phyloP scores from a whole-genome alignment of 345 rosid species.

The Lenwebbia sp. region DNA sequence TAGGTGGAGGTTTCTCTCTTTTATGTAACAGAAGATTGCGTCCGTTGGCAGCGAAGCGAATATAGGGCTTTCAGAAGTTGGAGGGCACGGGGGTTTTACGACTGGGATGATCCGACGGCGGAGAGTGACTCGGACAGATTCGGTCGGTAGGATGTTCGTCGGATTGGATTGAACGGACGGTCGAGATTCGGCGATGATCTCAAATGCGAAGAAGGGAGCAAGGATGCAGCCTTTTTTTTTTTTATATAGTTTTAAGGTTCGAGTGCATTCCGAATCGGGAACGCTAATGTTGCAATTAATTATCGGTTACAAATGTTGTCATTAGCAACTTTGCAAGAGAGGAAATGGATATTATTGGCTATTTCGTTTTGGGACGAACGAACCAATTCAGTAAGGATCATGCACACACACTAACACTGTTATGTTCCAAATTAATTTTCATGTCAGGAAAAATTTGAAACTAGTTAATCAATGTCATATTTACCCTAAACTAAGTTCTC shows the following conservation, averaged over 20 bases:
- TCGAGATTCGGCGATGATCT: not conserved
- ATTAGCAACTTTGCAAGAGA: too few species aligned
- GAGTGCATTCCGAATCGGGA: not conserved
- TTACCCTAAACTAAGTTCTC: too few species aligned
- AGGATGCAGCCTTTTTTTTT: not conserved
- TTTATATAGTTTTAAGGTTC: not conserved
- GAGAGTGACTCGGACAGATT: not conserved
- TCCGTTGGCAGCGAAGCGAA: constrained; percentile 12
- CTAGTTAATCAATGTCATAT: too few species aligned
- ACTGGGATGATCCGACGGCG: constrained; percentile 31
- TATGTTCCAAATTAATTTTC: too few species aligned
- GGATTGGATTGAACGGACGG: not conserved
- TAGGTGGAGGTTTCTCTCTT: not conserved
- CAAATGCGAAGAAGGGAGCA: not conserved
- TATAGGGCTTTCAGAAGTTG: not conserved
- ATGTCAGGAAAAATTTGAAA: too few species aligned
- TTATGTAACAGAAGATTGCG: constrained; percentile 14
- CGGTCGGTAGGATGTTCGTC: not conserved
- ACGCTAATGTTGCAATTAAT: too few species aligned
- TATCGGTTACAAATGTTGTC: too few species aligned
- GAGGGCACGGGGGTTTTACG: not conserved
- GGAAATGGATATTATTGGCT: too few species aligned
- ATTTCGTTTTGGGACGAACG: too few species aligned
- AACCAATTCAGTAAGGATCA: too few species aligned
- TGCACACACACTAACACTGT: too few species aligned